These are phyloP conservation scores for Clitoria ternatea DNA, from an alignment of 306 rosid species.

Conservation along the genomic window DNA sequence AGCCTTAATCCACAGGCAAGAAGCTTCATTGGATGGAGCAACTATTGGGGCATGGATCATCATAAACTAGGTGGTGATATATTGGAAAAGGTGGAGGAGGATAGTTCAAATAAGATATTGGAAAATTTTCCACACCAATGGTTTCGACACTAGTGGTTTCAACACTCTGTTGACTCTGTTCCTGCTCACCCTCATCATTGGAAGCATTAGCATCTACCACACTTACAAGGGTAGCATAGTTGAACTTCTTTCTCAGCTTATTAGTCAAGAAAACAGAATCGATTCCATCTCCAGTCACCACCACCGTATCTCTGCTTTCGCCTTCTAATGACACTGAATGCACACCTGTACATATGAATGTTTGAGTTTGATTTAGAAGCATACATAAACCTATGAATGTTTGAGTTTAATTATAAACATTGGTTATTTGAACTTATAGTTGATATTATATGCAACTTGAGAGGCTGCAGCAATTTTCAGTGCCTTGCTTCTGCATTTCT, in stretches of 20 bases:
- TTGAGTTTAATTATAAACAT: too few relatives aligned
- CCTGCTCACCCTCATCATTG: neutral
- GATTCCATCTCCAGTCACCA: constrained; percentile 22
- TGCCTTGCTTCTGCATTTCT: constrained; percentile 32
- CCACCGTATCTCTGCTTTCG: constrained; percentile 17
- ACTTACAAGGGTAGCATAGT: constrained; percentile 7
- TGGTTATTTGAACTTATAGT: neutral
- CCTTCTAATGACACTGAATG: constrained; percentile 28
- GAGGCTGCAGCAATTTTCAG: constrained; percentile 23
- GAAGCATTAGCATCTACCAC: neutral
- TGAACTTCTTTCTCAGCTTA: constrained; percentile 25
- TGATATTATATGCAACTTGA: constrained; percentile 11
- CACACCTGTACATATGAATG: constrained; percentile 7
- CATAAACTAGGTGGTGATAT: neutral
- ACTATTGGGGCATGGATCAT: neutral
- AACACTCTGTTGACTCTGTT: neutral
- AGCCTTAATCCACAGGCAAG: neutral
- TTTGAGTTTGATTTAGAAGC: neutral
- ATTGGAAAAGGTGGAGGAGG: neutral
- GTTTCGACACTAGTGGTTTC: neutral
- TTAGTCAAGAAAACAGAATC: constrained; percentile 33
- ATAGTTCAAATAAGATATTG: neutral
- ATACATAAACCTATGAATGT: too few relatives aligned
- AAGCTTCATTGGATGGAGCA: neutral
- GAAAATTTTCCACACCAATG: neutral